phyloP scores from a whole-genome alignment of 1,139 yeast species.

The Taiozyma sp. region DNA sequence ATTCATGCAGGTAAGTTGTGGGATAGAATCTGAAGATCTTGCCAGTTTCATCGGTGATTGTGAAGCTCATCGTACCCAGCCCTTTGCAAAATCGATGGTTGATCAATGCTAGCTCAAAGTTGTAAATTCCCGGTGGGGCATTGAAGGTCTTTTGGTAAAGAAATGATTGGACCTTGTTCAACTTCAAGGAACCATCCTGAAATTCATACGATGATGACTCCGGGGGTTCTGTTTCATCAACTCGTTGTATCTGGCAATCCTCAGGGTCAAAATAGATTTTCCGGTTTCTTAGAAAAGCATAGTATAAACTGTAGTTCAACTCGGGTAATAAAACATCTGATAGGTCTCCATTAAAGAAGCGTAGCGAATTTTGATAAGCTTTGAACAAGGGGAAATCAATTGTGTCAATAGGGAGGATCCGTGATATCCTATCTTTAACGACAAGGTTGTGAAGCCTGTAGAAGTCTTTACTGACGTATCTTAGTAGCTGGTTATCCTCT shows the following conservation, averaged over 20 bases:
- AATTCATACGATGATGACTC: conserved; percentile 14
- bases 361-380: conserved; percentile 1
- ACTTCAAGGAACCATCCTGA: conserved; percentile 32
- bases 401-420: background rate
- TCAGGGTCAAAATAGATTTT: conserved; percentile 47
- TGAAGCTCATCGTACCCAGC: conserved; percentile 54
- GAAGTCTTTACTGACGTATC: conserved; percentile 32
- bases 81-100: conserved; percentile 47
- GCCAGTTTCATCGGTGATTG: conserved; percentile 25
- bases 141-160: conserved; percentile 41
- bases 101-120: conserved; percentile 42
- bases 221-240: conserved; percentile 24
- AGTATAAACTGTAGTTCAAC: conserved; percentile 43
- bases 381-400: conserved; percentile 1
- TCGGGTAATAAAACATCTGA: conserved; percentile 37
- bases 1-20: conserved; percentile 51
- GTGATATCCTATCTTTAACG: conserved; percentile 36
- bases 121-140: conserved; percentile 49
- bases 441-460: conserved; percentile 47
- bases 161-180: conserved; percentile 44
- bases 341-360: conserved; percentile 5
- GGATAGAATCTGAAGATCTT: conserved; percentile 32
- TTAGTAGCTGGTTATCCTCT: conserved; percentile 36
- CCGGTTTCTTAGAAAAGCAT: conserved; percentile 44
- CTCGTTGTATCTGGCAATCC: conserved; percentile 32